A percentile compares a stretch with the other conserved stretches of the same genome.
Evolutionary conservation across 805 yeast species (phyloP).

Genomic region (Sugiyamaella chiloensis): DNA sequence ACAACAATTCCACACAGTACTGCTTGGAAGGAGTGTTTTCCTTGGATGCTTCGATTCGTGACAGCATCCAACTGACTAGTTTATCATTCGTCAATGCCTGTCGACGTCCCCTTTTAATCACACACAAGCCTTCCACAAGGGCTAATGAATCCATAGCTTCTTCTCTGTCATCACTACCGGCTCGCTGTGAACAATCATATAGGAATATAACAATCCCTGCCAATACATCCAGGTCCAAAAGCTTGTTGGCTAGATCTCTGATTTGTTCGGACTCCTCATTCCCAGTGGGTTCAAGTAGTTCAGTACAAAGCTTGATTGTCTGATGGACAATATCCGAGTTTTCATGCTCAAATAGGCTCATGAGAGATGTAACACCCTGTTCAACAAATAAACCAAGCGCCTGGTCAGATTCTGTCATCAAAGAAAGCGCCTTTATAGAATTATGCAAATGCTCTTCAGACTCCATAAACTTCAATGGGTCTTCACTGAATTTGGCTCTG

Average conservation of each 20-base stretch:
- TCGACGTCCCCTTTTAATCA: not conserved
- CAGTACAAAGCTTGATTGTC: constrained; percentile 12
- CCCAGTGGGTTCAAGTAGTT: constrained; percentile 16
- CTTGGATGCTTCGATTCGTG: not conserved
- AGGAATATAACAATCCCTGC: not conserved
- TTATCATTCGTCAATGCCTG: not conserved
- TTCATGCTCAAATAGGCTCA: constrained; percentile 21
- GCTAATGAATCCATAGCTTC: constrained; percentile 5
- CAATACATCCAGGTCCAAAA: not conserved
- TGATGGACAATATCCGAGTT: constrained; percentile 20
- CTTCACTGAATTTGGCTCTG: constrained; percentile 19
- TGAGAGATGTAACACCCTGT: constrained; percentile 14
- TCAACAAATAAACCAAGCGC: constrained; percentile 10
- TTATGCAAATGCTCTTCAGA: constrained; percentile 25
- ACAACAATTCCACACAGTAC: constrained; percentile 3
- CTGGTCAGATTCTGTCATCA: constrained; percentile 11
- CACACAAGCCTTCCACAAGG: constrained; percentile 1
- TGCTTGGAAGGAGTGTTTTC: not conserved
- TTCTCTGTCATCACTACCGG: not conserved
- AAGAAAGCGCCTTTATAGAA: constrained; percentile 19
- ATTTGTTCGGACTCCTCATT: not conserved
- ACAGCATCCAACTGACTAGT: not conserved
- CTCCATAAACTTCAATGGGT: constrained; percentile 27
- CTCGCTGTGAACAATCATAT: not conserved
- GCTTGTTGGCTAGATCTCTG: not conserved